Conservation (phyloP, 1,284 basidiomycete species). For the Singerocomus inundabilis region DNA sequence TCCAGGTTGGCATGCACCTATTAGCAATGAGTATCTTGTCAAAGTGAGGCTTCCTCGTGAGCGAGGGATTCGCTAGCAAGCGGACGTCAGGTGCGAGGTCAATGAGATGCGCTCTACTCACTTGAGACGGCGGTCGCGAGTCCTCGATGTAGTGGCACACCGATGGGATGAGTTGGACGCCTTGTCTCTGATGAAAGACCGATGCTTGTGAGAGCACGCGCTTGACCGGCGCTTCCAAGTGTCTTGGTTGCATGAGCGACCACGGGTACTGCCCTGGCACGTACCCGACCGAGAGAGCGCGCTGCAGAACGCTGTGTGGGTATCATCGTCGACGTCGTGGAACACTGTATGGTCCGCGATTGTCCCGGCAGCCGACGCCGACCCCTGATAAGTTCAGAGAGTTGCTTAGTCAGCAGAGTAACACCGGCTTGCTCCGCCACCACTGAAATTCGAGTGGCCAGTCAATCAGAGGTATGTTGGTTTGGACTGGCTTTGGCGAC, state of each 20-base stretch:
- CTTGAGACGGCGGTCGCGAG: conserved; percentile 18
- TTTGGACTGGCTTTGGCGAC: background rate
- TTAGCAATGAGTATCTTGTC: conserved; percentile 88
- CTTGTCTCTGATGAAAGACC: conserved; percentile 1
- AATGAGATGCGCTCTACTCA: conserved; percentile 7
- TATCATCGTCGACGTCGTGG: conserved; percentile 25
- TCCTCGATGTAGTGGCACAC: conserved; percentile 4
- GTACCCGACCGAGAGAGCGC: conserved; percentile 23
- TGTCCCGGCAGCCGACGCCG: too few species aligned
- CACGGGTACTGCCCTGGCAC: conserved; percentile 7
- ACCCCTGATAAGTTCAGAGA: background rate
- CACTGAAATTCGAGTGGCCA: conserved; percentile 11
- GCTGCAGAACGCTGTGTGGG: conserved; percentile 30
- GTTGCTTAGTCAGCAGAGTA: conserved; percentile 31
- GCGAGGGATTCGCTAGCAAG: conserved; percentile 2
- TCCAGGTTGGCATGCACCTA: conserved; percentile 48
- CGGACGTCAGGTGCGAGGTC: background rate
- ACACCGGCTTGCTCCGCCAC: conserved; percentile 31
- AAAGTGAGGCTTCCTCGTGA: conserved; percentile 52
- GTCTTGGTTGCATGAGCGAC: conserved; percentile 9
- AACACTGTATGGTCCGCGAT: too few species aligned
- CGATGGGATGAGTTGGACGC: background rate
- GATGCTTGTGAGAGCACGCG: conserved; percentile 2
- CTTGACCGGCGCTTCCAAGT: conserved; percentile 6
- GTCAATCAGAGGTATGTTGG: conserved; percentile 15